Conservation (phyloP, 179 eudicot species). For the Beta corolliflora region DNA sequence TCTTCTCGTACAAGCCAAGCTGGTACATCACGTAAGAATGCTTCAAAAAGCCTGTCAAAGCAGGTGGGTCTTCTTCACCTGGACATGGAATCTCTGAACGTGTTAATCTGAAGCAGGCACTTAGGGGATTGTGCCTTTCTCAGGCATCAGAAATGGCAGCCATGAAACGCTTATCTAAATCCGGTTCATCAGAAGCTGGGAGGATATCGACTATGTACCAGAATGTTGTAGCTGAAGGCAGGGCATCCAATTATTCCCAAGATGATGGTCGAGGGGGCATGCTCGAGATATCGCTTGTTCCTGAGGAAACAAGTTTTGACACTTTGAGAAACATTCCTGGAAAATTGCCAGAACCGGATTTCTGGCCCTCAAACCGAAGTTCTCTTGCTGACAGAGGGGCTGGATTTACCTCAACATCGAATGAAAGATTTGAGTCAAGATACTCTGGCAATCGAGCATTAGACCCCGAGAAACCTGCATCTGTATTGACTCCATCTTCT, state of each 20-base stretch:
- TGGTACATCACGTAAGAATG: constrained; percentile 49
- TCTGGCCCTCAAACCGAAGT: constrained; percentile 46
- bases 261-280: constrained; percentile 40
- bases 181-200: constrained; percentile 77
- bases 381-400: constrained; percentile 36
- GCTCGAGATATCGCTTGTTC: constrained; percentile 56
- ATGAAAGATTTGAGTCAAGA: constrained; percentile 30
- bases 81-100: constrained; percentile 75
- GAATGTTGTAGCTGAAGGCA: constrained; percentile 59
- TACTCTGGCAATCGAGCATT: constrained; percentile 19
- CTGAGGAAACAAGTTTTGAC: constrained; percentile 42
- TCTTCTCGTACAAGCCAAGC: constrained; percentile 36
- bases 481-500: constrained; percentile 23
- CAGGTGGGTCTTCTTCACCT: constrained; percentile 52
- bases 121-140: constrained; percentile 90
- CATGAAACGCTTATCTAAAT: constrained; percentile 60
- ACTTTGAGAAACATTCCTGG: constrained; percentile 38
- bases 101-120: constrained; percentile 85
- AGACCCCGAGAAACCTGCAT: constrained; percentile 25
- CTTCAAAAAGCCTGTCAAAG: constrained; percentile 63
- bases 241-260: constrained; percentile 43
- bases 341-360: constrained; percentile 31
- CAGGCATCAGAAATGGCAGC: constrained; percentile 99
- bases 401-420: constrained; percentile 19
- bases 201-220: constrained; percentile 55